Base-by-base conservation (phyloP, 176 grass and related monocot genomes). In the Musa acuminata region DNA sequence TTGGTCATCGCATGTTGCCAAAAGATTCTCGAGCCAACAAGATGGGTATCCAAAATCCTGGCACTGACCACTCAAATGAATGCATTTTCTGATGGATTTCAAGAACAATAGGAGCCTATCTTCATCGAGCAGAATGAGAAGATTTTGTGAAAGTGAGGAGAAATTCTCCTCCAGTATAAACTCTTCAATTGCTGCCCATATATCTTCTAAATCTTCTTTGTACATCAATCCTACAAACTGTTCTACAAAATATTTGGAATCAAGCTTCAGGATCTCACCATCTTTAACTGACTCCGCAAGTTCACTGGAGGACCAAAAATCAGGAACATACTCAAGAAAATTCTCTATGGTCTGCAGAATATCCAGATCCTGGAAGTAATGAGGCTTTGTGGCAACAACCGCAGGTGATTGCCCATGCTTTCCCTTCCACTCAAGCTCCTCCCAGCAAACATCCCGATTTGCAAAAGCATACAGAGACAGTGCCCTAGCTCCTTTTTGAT, bases 401-500 rank as follows among this genome's bases (percentile, higher is more conserved):
- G 94, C 90, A 49, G 94, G 94, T 74, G 94, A 93, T 64, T 97
- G 89, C 57, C 94, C 94, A 64, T 92, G 94, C 59, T 86, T 90
- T 50, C 90, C 94, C 68, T 88, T 92, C 94, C 93, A 97, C 82
- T 92, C 87, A 49, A 97, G 93, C 76, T 97, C 94, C 72, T 97
- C 94, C 93, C 94, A 97, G 77, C 66, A 93, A 74, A 86, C 73
- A 62, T 97, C 84, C 50, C 94, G 87, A 64, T 97, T 93, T 29
- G 87, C 67, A 85, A 97, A 97, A 62, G 90, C 87, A 83, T 87
- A 97, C 55, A 87, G 85, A 55, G 94, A 84, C 80, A 93, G 72
- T 69, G 94, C 90, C 79, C 88, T 85, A n/a, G 87, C 85, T 48
- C 94, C 94, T 20, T 83, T 90, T 80, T 81, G 90, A 80, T 97